Evolutionary conservation across 1,284 basidiomycete genomes (phyloP), one percentile per base, ranked within the genome.

Genomic region (Apiotrichum domesticum): DNA sequence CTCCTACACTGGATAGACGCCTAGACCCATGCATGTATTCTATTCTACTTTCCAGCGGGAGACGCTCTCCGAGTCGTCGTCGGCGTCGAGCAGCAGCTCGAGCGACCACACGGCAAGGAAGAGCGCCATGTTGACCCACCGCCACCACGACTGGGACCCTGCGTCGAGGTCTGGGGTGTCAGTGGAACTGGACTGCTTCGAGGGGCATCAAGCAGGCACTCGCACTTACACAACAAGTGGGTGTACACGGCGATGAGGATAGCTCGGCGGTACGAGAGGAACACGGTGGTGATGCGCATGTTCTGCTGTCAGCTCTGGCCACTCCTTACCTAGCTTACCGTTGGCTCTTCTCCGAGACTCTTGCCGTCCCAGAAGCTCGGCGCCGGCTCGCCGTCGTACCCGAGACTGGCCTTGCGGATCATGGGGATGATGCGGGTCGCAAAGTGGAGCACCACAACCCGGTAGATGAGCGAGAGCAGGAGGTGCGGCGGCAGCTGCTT

Each of bases 401-500:
- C 74, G 32, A 51, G 9, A 4, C 68, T 63, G 39, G 70, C 68
- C 78, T 84, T 54, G 79, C 85, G 50, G 84, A 90, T 74, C 80
- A 81, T 66, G 84, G 85, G 78, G 80, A 85, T 74, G 64, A 95
- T 90, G 46, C 85, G 83, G 8, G 89, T 90, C 3, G 90, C 90
- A 54, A 88, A 80, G 64, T 94, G 88, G n/a, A 95, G 77, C 35
- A 95, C 86, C 8, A 84, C 79, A 15, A 94, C 79, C 41, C 92
- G 85, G 74, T 91, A 95, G 32, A 88, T 77, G 21, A 96, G 81
- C 9, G 88, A 87, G 44, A 91, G 82, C 3, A 95, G 62, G n/a
- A 75, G 62, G 51, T 76, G 74, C 4, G 73, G 73, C 6, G 75
- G 75, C 5, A 77, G 66, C 0, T 69, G 70, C 15, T 56, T 54